phyloP scores from a whole-genome alignment of 1,284 basidiomycete species.

The Anthracocystis panici-leucophaei region DNA sequence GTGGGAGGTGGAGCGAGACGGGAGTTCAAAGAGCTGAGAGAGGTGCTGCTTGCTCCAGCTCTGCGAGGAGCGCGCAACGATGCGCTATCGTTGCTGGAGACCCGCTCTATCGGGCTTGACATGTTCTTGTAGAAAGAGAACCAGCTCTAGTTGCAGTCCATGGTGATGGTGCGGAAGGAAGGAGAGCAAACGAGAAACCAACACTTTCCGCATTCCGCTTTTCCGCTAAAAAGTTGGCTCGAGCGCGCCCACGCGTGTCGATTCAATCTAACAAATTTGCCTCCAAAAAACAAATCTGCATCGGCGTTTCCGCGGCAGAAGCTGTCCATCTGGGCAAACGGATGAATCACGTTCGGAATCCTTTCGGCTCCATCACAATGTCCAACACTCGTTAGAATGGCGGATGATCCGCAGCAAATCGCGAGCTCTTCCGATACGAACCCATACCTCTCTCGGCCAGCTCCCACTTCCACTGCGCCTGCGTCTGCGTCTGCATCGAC shows the following conservation, averaged over 20 bases:
- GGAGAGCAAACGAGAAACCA: neutral
- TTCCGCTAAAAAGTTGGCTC: slow-evolving; percentile 19
- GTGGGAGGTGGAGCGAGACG: slow-evolving; percentile 39
- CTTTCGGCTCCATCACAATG: neutral
- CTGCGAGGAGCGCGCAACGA: slow-evolving; percentile 24
- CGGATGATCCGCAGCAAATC: neutral
- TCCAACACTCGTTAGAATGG: slow-evolving; percentile 1
- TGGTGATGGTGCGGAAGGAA: slow-evolving; percentile 8
- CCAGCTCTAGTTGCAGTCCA: neutral
- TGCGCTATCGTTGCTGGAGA: slow-evolving; percentile 22
- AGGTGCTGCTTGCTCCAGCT: slow-evolving; percentile 37
- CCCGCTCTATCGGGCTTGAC: slow-evolving; percentile 38
- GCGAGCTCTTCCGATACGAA: neutral
- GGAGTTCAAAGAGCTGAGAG: slow-evolving; percentile 49
- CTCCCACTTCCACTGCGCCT: neutral
- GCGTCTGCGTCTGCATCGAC: neutral
- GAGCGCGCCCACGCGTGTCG: slow-evolving; percentile 19
- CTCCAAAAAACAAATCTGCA: too few relatives aligned
- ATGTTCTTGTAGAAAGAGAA: slow-evolving; percentile 1
- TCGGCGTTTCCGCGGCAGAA: slow-evolving; percentile 20
- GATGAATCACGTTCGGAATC: neutral
- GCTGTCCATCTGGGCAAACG: neutral
- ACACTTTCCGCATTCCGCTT: slow-evolving; percentile 12
- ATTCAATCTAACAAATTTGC: neutral
- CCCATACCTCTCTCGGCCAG: slow-evolving; percentile 30